Base-by-base conservation (phyloP, 2,329 filamentous ascomycete species). In the Alternaria consortialis region DNA sequence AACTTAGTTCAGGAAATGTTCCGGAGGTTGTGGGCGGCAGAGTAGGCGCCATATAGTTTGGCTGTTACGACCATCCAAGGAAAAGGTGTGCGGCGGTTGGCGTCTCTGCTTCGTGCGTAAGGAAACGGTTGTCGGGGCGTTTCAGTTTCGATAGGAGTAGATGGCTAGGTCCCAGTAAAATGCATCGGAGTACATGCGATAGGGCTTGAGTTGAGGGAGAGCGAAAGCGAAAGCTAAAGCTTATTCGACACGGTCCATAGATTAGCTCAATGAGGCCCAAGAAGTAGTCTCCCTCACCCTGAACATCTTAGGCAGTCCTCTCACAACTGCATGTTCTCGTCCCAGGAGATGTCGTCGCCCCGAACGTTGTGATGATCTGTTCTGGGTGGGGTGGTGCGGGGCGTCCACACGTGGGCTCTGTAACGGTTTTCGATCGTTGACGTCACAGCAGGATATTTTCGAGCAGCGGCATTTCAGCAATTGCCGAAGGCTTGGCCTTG, bases 371-470 rank as follows among this genome's bases (percentile, higher is more conserved):
- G 46, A 23, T 36, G 32, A n/a, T 40, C 40, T 40, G 34, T 47
- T 36, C 44, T 46, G 27, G 54, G 53, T 47, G 55, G 54, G 34
- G 17, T 40, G 20, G 36, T 58, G 58, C 54, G 54, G 58, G 58
- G 58, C 53, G 43, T 42, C 39, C 44, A 27, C 42, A 48, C 48
- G 58, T 57, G 58, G 47, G n/a, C 34, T 29, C 6, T 36, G 40
- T 36, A 48, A 51, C 53, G 36, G 44, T 47, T 29, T 46, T 27
- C 20, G 8, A 34, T 53, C 29, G 13, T n/a, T 61, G 54, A 61
- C 58, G 54, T 58, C 58, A 58, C 42, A 27, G 48, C 43, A 37
- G 32, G 20, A n/a, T 23, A 20, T 27, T 12, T 43, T 39, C 23
- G 40, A 56, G n/a, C 20, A 34, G 32, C 54, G n/a, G 42, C 13